Evolutionary conservation across 2,329 filamentous ascomycete species (phyloP), one percentile per base, ranked within the genome.

Genomic region (Atkinsonella texensis): DNA sequence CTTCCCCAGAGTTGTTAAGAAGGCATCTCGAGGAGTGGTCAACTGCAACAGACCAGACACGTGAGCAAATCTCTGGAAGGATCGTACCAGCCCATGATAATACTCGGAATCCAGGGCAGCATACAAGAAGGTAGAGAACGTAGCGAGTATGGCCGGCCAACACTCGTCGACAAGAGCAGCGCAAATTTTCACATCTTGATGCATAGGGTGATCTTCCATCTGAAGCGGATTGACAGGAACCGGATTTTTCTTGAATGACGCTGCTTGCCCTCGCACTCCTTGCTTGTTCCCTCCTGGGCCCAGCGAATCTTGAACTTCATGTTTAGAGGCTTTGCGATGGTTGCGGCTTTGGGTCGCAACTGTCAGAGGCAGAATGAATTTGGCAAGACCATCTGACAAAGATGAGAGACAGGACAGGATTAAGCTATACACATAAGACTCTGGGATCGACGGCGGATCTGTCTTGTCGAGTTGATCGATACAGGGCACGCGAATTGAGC

Each of bases 381-480:
- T 95, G 32, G 91, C 93, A 17, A 98, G 74, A 2, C 88, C 89
- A 62, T 98, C 93, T 0, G 91, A 95, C 48, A 98, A 79, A 1
- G 84, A 89, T 44, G 87, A 91, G 54, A 98, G 85, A 62, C 91
- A 97, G 2, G 87, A 85, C 42, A 98, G 70, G 1, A 91, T 87
- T 46, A 98, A 74, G 55, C 86, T 89, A 68, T 96, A 97, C 8
- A 95, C 78, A 61, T 98, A 98, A 0, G 93, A 95, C 55, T 96
- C 91, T 0, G 93, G 93, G 20, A 95, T 79, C 0, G 73, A 60
- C 4, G 91, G 89, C 0, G 91, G 79, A 46, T 95, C 90, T 0
- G 82, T 80, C 66, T 97, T 98, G 69, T 98, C 93, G 18, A 97
- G 79, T 57, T 95, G 88, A 60, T 98, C 93, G 55, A 97, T 88